A percentile compares a stretch with the other conserved stretches of the same genome.
phyloP scores from a whole-genome alignment of 306 rosid genomes.

The Phaseolus lunatus region DNA sequence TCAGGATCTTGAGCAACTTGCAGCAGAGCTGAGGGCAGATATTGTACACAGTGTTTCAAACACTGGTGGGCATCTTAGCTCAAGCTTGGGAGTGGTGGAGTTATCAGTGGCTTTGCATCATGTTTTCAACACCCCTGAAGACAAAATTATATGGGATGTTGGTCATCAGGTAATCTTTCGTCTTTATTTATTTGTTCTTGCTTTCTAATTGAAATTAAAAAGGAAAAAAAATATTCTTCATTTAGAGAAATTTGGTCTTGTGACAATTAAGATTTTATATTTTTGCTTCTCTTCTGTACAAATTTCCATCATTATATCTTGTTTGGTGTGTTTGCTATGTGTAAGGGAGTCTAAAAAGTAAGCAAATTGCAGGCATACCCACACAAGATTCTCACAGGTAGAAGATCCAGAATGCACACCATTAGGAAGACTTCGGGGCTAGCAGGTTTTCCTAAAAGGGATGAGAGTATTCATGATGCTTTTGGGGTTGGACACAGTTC shows the following conservation, averaged over 20 bases:
- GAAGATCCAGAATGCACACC: constrained; percentile 87
- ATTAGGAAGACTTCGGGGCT: constrained; percentile 92
- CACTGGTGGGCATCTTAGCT: constrained; percentile 91
- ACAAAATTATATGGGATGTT: constrained; percentile 96
- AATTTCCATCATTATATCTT: not conserved
- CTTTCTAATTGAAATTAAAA: not conserved
- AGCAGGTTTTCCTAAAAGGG: constrained; percentile 93
- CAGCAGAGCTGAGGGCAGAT: constrained; percentile 86
- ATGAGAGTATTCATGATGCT: constrained; percentile 89
- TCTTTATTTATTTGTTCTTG: not conserved
- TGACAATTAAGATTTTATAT: not conserved
- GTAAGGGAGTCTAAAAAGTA: constrained; percentile 47
- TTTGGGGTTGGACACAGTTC: constrained; percentile 95
- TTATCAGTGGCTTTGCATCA: constrained; percentile 84
- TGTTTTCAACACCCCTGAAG: constrained; percentile 84
- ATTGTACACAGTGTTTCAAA: constrained; percentile 70
- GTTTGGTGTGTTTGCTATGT: not conserved
- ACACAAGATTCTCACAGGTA: constrained; percentile 95
- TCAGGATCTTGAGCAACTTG: constrained; percentile 86
- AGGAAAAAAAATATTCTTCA: not conserved
- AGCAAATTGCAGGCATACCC: constrained; percentile 77
- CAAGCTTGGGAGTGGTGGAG: constrained; percentile 96
- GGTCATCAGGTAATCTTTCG: constrained; percentile 79
- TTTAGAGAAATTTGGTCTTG: constrained; percentile 19
- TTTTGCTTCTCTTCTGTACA: not conserved